Percentiles rank a stretch among this genome's conserved stretches.
Evolutionary conservation across 192 early-diverging fungal genomes (phyloP).

Genomic region (Rhizoclosmatium globosum): DNA sequence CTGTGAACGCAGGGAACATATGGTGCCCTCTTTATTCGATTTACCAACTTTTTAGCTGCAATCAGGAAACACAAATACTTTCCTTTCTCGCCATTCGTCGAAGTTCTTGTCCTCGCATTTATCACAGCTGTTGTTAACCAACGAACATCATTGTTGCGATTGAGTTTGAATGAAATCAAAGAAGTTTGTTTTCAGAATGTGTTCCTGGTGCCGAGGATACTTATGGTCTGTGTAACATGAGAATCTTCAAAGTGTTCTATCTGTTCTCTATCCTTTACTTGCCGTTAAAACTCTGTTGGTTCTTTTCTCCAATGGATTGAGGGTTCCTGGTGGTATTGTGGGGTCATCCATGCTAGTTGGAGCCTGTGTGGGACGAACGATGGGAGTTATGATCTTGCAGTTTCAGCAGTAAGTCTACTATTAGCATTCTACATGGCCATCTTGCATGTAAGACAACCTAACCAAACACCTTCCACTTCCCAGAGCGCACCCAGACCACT

Average conservation of each 20-base stretch:
- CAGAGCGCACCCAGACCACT: slow-evolving; percentile 59
- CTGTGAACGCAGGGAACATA: slow-evolving; percentile 41
- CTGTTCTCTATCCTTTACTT: slow-evolving; percentile 28
- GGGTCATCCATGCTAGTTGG: slow-evolving; percentile 90
- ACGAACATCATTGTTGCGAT: slow-evolving; percentile 27
- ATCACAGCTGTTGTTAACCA: slow-evolving; percentile 48
- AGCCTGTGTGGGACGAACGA: slow-evolving; percentile 82
- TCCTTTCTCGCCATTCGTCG: slow-evolving; percentile 39
- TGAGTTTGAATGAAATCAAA: slow-evolving; percentile 35
- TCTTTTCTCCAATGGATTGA: slow-evolving; percentile 51
- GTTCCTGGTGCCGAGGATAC: slow-evolving; percentile 23
- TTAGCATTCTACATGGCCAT: not conserved
- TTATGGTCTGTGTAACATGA: slow-evolving; percentile 32
- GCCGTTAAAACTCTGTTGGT: slow-evolving; percentile 37
- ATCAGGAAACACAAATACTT: slow-evolving; percentile 28
- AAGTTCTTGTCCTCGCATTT: slow-evolving; percentile 51
- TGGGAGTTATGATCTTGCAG: slow-evolving; percentile 77
- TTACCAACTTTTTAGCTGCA: slow-evolving; percentile 29
- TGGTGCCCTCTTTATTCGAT: slow-evolving; percentile 55
- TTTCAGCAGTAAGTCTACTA: slow-evolving; percentile 37
- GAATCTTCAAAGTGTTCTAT: slow-evolving; percentile 1
- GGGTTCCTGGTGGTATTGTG: slow-evolving; percentile 90
- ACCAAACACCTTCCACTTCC: slow-evolving; percentile 30
- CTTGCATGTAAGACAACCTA: no score
- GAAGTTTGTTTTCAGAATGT: slow-evolving; percentile 52